Evolutionary conservation across 805 yeast genomes (phyloP), one percentile per base, ranked within the genome.

Genomic region (Metschnikowia kofuensis): DNA sequence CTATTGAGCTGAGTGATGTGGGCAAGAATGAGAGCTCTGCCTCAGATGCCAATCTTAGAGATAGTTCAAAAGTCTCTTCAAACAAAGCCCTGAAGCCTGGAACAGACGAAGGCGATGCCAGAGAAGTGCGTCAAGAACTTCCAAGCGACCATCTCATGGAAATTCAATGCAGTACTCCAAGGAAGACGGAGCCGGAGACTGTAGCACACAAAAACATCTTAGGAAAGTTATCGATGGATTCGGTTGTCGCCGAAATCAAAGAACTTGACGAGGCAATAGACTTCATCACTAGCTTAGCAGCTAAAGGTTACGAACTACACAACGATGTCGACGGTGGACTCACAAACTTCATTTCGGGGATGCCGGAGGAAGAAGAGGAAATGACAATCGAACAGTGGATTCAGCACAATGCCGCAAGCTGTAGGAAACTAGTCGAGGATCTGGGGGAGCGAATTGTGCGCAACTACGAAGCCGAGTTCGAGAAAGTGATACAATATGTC

Each of bases 381-480:
- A 81, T 84, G 85, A 79, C 86, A 0, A 77, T 89, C n/a, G 73
- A 75, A 42, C 79, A 85, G 50, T 89, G 96, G 96, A 66, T 87
- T 16, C 59, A 60, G 30, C 70, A 75, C 54, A 77, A 78, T 56
- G 86, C 89, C 0, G 64, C 67, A 11, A 79, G 77, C 53, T 83
- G 86, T 21, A 75, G 75, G 38, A 64, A 64, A 28, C 69, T 80
- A 41, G 69, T 85, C 6, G 62, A 70, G 32, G 70, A 70, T 29
- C 75, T 77, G 29, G 72, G 82, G 34, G 69, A 73, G 5, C 66
- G 63, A 31, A 74, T 86, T 72, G 64, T 83, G 16, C 59, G 66
- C 14, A 69, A 70, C 13, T 78, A 83, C 56, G 74, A 70, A 39
- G 60, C 56, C 0, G 83, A 83, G 49, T 76, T 79, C 38, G 69